phyloP scores from a whole-genome alignment of 495 filamentous ascomycete genomes.

The Lasiosphaeria ovina region DNA sequence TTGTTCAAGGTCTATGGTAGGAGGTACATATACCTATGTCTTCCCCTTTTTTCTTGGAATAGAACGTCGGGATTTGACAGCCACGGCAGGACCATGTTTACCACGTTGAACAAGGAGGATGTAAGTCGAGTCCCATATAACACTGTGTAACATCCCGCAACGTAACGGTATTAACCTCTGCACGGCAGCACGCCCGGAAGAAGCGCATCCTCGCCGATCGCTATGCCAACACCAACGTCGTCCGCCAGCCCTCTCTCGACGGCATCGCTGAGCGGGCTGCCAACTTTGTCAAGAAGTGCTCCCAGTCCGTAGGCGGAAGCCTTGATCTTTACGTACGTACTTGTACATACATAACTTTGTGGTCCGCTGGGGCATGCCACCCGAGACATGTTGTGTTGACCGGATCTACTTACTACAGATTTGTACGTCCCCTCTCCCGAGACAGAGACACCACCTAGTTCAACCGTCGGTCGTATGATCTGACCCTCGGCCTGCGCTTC shows the following conservation, averaged over 20 bases:
- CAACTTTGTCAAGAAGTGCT: slow-evolving; percentile 52
- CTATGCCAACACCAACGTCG: slow-evolving; percentile 65
- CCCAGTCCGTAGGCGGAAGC: slow-evolving; percentile 37
- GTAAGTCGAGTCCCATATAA: slow-evolving; percentile 30
- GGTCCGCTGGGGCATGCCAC: neutral
- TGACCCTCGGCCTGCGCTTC: neutral
- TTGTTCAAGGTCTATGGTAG: slow-evolving; percentile 58
- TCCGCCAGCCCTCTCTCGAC: slow-evolving; percentile 49
- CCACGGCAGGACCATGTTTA: slow-evolving; percentile 55
- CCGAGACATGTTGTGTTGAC: neutral
- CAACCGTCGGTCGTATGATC: neutral
- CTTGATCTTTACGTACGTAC: slow-evolving; percentile 59
- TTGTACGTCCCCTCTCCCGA: neutral
- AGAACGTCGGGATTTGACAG: neutral
- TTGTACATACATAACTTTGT: neutral
- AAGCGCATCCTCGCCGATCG: slow-evolving; percentile 61
- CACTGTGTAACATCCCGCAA: neutral
- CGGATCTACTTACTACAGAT: slow-evolving; percentile 1
- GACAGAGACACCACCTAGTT: neutral
- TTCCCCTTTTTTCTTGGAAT: neutral
- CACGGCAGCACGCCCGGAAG: slow-evolving; percentile 52
- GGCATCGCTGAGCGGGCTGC: slow-evolving; percentile 55
- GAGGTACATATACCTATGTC: slow-evolving; percentile 36
- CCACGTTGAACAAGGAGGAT: slow-evolving; percentile 54
- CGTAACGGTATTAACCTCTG: too few relatives aligned